phyloP scores from a whole-genome alignment of 78 protist genomes.

The Trichosphaerium sp. region DNA sequence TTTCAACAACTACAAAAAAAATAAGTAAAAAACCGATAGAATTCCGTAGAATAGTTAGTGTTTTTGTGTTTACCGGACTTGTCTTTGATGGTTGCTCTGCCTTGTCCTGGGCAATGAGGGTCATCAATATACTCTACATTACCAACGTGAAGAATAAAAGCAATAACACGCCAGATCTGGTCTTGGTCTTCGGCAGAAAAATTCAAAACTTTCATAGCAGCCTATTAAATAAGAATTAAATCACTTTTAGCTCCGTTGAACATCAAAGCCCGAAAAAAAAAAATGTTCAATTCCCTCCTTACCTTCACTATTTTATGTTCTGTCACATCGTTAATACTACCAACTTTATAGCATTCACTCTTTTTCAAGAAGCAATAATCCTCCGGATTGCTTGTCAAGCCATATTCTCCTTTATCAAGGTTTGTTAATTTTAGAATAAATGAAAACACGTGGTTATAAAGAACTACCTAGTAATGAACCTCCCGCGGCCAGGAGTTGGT shows the following conservation, averaged over 20 bases:
- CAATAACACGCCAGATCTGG: slow-evolving; percentile 35
- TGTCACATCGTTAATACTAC: slow-evolving; percentile 52
- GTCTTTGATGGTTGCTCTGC: neutral
- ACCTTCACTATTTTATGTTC: slow-evolving; percentile 27
- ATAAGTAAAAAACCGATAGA: neutral
- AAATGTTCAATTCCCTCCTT: neutral
- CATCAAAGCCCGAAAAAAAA: neutral
- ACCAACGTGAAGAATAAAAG: slow-evolving; percentile 64
- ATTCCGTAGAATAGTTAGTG: neutral
- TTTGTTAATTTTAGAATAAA: neutral
- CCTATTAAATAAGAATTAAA: neutral
- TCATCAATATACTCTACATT: slow-evolving; percentile 41
- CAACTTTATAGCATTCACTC: slow-evolving; percentile 44
- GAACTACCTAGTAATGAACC: slow-evolving; percentile 10
- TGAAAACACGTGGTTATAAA: neutral
- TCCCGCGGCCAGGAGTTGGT: slow-evolving; percentile 64
- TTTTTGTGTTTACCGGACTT: neutral
- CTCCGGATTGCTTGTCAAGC: slow-evolving; percentile 5
- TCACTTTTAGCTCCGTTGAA: neutral
- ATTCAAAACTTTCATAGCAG: slow-evolving; percentile 55
- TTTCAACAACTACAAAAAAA: slow-evolving; percentile 1
- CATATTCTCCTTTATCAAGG: slow-evolving; percentile 7
- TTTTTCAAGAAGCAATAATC: slow-evolving; percentile 15
- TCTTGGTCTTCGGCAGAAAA: slow-evolving; percentile 29
- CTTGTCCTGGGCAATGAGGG: neutral